phyloP scores from a whole-genome alignment of 331 rosid species.

The Quercus phellos region DNA sequence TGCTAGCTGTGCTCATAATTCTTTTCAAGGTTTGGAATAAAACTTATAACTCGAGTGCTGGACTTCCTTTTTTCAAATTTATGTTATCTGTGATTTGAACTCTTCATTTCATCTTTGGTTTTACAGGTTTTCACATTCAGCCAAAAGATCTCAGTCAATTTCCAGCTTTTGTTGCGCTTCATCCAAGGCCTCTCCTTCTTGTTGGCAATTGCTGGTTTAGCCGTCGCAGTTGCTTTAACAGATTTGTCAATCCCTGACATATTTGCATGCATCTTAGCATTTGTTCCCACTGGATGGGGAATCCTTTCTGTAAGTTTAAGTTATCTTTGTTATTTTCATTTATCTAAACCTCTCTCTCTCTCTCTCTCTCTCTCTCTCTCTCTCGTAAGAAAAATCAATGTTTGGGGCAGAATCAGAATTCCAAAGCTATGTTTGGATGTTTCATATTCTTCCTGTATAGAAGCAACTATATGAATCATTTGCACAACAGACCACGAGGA shows the following conservation, averaged over 20 bases:
- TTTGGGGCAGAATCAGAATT: too few species aligned
- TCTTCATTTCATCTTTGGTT: slow-evolving; percentile 21
- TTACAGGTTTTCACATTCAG: slow-evolving; percentile 86
- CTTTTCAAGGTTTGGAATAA: slow-evolving; percentile 76
- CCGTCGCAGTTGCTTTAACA: slow-evolving; percentile 57
- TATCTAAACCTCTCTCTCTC: background rate
- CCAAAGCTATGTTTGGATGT: too few species aligned
- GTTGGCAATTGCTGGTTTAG: slow-evolving; percentile 74
- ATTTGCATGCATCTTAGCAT: slow-evolving; percentile 78
- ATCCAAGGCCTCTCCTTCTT: slow-evolving; percentile 80
- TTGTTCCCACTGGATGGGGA: slow-evolving; percentile 97
- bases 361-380: too few species aligned
- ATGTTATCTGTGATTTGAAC: slow-evolving; percentile 19
- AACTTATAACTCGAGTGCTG: background rate
- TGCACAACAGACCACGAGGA: too few species aligned
- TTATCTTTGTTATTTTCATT: slow-evolving; percentile 15
- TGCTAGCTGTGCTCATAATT: slow-evolving; percentile 64
- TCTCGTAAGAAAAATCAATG: too few species aligned
- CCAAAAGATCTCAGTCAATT: slow-evolving; percentile 89
- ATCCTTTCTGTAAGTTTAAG: slow-evolving; percentile 85
- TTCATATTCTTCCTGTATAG: too few species aligned
- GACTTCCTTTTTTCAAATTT: background rate
- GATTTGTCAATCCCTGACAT: slow-evolving; percentile 58
- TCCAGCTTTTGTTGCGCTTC: slow-evolving; percentile 88
- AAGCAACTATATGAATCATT: too few species aligned